Percentiles rank a stretch among this genome's conserved stretches.
phyloP scores from a whole-genome alignment of 331 rosid genomes.

The Malus hybrid region DNA sequence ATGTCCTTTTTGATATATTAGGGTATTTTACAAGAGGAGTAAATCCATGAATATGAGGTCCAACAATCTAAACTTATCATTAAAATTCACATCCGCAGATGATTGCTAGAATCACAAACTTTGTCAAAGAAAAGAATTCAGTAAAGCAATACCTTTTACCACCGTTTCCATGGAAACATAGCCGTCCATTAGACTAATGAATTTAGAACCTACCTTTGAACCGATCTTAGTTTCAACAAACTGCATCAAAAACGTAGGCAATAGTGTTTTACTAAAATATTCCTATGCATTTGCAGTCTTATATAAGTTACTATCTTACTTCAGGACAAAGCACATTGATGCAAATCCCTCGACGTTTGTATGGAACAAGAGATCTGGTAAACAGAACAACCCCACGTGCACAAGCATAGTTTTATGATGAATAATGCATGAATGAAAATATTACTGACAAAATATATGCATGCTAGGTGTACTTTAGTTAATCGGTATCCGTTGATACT shows the following conservation, averaged over 20 bases:
- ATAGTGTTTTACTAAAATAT: conserved; percentile 1
- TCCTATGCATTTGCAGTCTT: not conserved
- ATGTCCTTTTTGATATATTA: not conserved
- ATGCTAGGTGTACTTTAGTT: not conserved
- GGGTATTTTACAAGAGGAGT: not conserved
- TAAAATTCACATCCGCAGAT: not conserved
- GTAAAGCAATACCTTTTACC: conserved; percentile 51
- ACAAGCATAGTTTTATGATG: not conserved
- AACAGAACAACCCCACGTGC: conserved; percentile 86
- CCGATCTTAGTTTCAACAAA: conserved; percentile 76
- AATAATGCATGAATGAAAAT: not conserved
- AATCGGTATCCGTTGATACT: not conserved
- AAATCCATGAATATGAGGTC: not conserved
- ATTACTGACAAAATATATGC: not conserved
- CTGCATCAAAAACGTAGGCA: conserved; percentile 40
- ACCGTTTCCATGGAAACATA: conserved; percentile 86
- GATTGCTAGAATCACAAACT: not conserved
- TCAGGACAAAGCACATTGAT: conserved; percentile 93
- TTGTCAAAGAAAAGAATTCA: not conserved
- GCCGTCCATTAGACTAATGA: conserved; percentile 43
- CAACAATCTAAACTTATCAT: not conserved
- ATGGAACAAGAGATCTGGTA: conserved; percentile 65
- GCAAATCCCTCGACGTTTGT: conserved; percentile 72
- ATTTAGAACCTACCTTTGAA: conserved; percentile 12
- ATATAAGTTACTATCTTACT: conserved; percentile 36